Evolutionary conservation across 192 early-diverging fungal genomes (phyloP).

Genomic region (Coemansia sp.): DNA sequence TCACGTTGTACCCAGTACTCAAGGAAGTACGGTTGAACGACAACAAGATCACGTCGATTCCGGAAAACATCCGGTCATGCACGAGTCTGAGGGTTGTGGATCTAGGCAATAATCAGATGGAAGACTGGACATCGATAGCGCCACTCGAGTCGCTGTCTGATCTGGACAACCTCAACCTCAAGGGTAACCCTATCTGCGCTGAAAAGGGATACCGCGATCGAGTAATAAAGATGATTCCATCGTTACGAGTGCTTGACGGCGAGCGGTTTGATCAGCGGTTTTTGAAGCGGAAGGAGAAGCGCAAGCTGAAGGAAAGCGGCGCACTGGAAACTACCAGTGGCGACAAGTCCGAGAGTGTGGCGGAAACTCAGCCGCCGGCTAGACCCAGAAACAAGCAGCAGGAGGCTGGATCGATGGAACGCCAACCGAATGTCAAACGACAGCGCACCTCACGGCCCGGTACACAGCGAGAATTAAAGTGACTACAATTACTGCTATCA

Average conservation of each 20-base stretch:
- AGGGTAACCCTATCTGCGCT: conserved; percentile 26
- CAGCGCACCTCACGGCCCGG: background rate
- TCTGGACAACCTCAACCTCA: conserved; percentile 24
- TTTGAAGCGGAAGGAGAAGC: conserved; percentile 22
- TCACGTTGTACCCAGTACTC: conserved; percentile 57
- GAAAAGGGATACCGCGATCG: conserved; percentile 16
- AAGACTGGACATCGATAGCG: conserved; percentile 54
- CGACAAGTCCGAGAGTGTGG: background rate
- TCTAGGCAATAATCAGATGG: conserved; percentile 67
- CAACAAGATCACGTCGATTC: conserved; percentile 66
- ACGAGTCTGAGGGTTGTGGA: conserved; percentile 68
- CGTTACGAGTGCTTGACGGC: conserved; percentile 22
- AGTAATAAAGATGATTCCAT: conserved; percentile 8
- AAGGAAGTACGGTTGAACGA: conserved; percentile 76
- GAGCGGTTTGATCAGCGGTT: conserved; percentile 24
- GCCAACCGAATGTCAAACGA: background rate
- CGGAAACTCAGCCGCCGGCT: background rate
- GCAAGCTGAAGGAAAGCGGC: conserved; percentile 4
- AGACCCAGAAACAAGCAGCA: background rate
- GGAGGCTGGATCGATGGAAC: background rate
- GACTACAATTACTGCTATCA: background rate
- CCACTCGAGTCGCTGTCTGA: conserved; percentile 5
- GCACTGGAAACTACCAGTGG: background rate
- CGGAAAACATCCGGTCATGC: conserved; percentile 58
- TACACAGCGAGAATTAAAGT: background rate